phyloP scores from a whole-genome alignment of 2,329 filamentous ascomycete species.

The Setomelanomma holmii region DNA sequence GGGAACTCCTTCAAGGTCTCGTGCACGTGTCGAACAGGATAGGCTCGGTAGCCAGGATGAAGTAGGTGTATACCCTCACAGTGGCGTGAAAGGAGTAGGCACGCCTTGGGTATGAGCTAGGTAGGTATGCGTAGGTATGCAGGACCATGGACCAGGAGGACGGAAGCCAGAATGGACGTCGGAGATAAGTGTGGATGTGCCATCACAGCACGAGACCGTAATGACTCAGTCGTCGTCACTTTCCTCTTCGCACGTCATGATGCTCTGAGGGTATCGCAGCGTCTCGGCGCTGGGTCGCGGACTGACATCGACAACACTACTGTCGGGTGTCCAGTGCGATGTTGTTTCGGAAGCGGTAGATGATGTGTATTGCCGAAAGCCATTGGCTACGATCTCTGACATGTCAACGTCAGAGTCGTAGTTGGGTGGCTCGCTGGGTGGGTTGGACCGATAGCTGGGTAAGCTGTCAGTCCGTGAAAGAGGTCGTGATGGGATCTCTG shows the following conservation, averaged over 20 bases:
- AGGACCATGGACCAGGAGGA: not conserved
- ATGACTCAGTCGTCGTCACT: conserved; percentile 20
- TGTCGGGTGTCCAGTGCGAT: conserved; percentile 47
- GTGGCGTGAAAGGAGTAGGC: too few relatives aligned
- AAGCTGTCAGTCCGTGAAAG: conserved; percentile 50
- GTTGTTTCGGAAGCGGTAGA: conserved; percentile 27
- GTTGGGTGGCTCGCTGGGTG: conserved; percentile 47
- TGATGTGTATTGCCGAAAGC: conserved; percentile 50
- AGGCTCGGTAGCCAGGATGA: conserved; percentile 1
- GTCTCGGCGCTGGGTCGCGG: conserved; percentile 49
- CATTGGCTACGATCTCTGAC: conserved; percentile 50
- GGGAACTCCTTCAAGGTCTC: too few relatives aligned
- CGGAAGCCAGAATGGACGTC: not conserved
- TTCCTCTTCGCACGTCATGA: conserved; percentile 31
- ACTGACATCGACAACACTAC: conserved; percentile 48
- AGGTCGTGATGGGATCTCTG: conserved; percentile 42
- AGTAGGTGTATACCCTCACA: not conserved
- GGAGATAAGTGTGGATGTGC: conserved; percentile 4
- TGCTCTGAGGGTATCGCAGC: conserved; percentile 35
- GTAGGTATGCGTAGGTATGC: not conserved
- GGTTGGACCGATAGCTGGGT: conserved; percentile 54
- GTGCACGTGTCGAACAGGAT: not conserved
- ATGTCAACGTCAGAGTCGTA: conserved; percentile 52
- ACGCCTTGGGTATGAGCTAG: not conserved
- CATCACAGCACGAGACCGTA: not conserved